phyloP scores from a whole-genome alignment of 129 eudicot genomes.

The Saposhnikovia divaricata region DNA sequence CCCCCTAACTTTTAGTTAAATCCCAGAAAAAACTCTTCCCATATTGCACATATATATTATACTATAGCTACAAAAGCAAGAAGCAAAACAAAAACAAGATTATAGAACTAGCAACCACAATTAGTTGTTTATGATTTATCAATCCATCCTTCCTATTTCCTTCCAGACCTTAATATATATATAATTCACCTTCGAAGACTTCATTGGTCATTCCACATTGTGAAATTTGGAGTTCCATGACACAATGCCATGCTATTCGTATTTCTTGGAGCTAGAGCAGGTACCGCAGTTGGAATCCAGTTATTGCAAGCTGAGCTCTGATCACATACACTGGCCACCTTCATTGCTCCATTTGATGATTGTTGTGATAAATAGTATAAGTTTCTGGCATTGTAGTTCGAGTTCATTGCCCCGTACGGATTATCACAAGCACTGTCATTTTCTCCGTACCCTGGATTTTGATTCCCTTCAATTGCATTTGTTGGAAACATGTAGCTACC shows the following conservation, averaged over 20 bases:
- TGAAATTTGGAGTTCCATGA: constrained; percentile 45
- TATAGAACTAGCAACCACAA: background rate
- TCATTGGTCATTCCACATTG: constrained; percentile 57
- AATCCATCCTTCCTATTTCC: background rate
- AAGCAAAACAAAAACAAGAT: background rate
- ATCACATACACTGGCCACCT: constrained; percentile 18
- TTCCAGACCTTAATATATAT: background rate
- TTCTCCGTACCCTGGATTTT: constrained; percentile 10
- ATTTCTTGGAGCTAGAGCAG: constrained; percentile 33
- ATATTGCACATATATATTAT: background rate
- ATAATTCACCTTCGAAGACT: background rate
- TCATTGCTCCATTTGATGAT: constrained; percentile 7
- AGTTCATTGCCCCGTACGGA: constrained; percentile 7
- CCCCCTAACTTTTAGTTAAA: background rate
- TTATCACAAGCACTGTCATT: constrained; percentile 13
- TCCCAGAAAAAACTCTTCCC: background rate
- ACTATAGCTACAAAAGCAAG: background rate
- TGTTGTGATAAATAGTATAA: constrained; percentile 30
- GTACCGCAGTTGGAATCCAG: constrained; percentile 76
- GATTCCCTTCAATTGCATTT: constrained; percentile 19
- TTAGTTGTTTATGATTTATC: constrained; percentile 2
- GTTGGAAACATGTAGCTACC: constrained; percentile 27
- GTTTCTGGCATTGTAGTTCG: constrained; percentile 22
- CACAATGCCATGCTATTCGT: constrained; percentile 29
- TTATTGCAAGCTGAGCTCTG: constrained; percentile 37